phyloP scores from a whole-genome alignment of 345 rosid species.

The Murraya koenigii region DNA sequence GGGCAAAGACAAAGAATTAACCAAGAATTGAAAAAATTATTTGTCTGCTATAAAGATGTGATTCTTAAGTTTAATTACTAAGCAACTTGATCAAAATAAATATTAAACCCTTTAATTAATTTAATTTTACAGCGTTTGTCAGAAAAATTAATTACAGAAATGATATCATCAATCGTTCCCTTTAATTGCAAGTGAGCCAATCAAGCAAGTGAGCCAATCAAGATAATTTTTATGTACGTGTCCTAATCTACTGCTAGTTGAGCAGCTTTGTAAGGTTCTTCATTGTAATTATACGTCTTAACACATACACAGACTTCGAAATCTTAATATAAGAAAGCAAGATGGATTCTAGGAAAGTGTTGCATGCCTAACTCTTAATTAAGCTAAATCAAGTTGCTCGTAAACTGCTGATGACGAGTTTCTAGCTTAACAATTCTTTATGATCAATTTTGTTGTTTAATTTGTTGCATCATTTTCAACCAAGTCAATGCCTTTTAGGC shows the following conservation, averaged over 20 bases:
- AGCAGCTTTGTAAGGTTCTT: constrained; percentile 11
- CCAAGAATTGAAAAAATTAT: neutral
- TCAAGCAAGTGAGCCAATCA: neutral
- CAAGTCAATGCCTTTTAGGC: neutral
- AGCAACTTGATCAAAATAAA: neutral
- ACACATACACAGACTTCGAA: neutral
- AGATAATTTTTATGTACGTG: neutral
- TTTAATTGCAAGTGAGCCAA: neutral
- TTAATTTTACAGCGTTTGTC: neutral
- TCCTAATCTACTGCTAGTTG: neutral
- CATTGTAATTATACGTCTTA: neutral
- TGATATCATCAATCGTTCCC: neutral
- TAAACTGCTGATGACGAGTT: neutral
- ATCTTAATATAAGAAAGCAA: neutral
- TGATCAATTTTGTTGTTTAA: neutral
- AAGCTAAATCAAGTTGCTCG: neutral
- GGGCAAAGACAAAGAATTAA: neutral
- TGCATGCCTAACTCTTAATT: neutral
- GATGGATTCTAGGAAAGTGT: neutral
- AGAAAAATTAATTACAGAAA: constrained; percentile 6
- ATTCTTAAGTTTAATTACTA: neutral
- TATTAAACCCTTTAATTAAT: too few relatives aligned
- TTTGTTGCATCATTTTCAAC: neutral
- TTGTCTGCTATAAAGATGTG: neutral
- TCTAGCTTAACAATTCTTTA: neutral